Conservation (phyloP, 306 rosid species). For the Trifolium dubium region DNA sequence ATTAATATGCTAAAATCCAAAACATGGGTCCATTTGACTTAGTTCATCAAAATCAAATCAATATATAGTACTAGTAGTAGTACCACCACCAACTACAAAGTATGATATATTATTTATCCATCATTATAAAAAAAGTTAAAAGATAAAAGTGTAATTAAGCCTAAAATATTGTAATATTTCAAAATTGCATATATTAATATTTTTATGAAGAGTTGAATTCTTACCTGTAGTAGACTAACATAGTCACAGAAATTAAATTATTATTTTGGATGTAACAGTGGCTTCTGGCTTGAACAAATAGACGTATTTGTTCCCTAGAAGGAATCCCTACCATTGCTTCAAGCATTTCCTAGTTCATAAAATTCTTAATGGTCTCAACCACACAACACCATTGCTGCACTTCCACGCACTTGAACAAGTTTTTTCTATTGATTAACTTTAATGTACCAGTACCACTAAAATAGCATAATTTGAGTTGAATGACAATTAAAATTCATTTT, state of each 20-base stretch:
- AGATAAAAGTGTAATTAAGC: no score
- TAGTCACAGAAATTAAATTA: background rate
- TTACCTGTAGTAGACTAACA: background rate
- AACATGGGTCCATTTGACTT: background rate
- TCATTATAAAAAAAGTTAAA: no score
- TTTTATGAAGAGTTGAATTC: no score
- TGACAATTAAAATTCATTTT: background rate
- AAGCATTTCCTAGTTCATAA: background rate
- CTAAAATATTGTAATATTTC: no score
- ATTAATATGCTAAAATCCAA: conserved; percentile 29
- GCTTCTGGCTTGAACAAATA: background rate
- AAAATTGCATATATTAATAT: no score
- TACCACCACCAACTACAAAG: background rate
- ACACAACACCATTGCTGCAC: conserved; percentile 3
- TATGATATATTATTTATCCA: background rate
- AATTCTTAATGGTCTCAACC: background rate
- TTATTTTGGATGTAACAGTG: background rate
- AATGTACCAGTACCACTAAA: background rate
- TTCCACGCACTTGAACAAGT: conserved; percentile 19
- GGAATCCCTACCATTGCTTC: background rate
- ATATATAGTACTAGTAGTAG: background rate
- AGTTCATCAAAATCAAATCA: background rate
- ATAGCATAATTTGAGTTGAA: background rate
- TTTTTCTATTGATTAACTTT: background rate
- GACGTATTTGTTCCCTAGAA: background rate